Base-by-base conservation (phyloP, 116 monocot genomes). In the Phalaenopsis hybrid region DNA sequence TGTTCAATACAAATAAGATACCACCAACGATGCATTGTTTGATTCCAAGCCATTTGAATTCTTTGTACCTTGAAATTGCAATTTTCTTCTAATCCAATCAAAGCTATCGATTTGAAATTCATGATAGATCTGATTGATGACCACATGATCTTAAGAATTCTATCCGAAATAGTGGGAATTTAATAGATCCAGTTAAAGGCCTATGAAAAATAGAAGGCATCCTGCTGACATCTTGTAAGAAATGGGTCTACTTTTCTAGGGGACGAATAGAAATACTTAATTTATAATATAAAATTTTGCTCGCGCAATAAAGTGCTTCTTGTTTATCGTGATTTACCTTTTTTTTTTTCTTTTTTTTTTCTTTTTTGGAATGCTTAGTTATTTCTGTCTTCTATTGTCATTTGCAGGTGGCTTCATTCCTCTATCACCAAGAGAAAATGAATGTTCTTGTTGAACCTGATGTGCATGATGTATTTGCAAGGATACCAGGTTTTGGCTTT, bases 401-500 rank as follows among this genome's bases (percentile, higher is more conserved):
- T 82, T 46, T 90, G 80, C 78, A 99, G 99, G 99, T 95, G 82
- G 92, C 93, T 6, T 87, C 93, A 57, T 99, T 91, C 83, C 84
- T 99, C 80, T 79, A 99, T 82, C 81, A 91, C 85, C 89, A 95
- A 88, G 95, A 95, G 83, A 93, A 90, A 75, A 99, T 95, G 95
- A 93, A 88, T 89, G 93, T 99, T 81, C 92, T 99, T 80, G 99
- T 99, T 59, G 99, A 99, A 87, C 99, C 93, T 55, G 99, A 99
- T 80, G 95, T 99, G 3, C 99, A 99, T 87, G 99, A 99, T 81
- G 83, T 87, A 79, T 90, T 99, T 88, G 99, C 95, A 86, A 92
- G 95, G 76, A 89, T 92, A 50, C 95, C 95, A 44, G 99, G 95
- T 75, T 99, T 92, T 92, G 99, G 95, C 46, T 99, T 95, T 88